A percentile compares a stretch with the other conserved stretches of the same genome.
Conservation (phyloP, 2,329 filamentous ascomycete genomes). For the Clonostachys solani region DNA sequence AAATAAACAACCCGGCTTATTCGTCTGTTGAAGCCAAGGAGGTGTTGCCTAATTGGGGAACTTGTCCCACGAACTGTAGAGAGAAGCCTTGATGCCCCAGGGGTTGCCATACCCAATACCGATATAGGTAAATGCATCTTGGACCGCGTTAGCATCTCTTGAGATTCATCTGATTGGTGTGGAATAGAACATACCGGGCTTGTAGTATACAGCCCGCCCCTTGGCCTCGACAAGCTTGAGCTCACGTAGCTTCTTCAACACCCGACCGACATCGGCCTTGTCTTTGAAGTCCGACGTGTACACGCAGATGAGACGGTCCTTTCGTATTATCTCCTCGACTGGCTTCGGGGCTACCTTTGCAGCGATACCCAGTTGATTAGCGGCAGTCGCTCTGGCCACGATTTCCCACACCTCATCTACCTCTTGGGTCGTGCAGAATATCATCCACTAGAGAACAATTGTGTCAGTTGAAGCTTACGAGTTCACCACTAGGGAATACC, state of each 20-base stretch:
- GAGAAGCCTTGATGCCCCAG: slow-evolving; percentile 57
- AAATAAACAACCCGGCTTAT: too few relatives aligned
- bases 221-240: slow-evolving; percentile 52
- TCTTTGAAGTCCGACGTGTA: slow-evolving; percentile 76
- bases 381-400: slow-evolving; percentile 62
- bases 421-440: slow-evolving; percentile 53
- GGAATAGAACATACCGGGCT: slow-evolving; percentile 51
- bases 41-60: slow-evolving; percentile 11
- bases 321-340: slow-evolving; percentile 28
- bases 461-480: slow-evolving; percentile 15
- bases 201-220: slow-evolving; percentile 67
- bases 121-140: slow-evolving; percentile 66
- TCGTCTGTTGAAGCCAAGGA: too few relatives aligned
- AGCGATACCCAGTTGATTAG: slow-evolving; percentile 64
- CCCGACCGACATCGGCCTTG: slow-evolving; percentile 61
- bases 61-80: slow-evolving; percentile 44
- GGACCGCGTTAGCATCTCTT: slow-evolving; percentile 5
- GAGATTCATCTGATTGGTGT: neutral
- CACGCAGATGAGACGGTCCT: slow-evolving; percentile 63
- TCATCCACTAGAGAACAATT: slow-evolving; percentile 58
- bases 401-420: slow-evolving; percentile 62
- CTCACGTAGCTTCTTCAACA: slow-evolving; percentile 57
- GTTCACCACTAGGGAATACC: slow-evolving; percentile 1
- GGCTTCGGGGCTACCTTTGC: slow-evolving; percentile 67
- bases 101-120: slow-evolving; percentile 56